Conservation (phyloP, 306 rosid genomes). For the Rubus parviflorus region DNA sequence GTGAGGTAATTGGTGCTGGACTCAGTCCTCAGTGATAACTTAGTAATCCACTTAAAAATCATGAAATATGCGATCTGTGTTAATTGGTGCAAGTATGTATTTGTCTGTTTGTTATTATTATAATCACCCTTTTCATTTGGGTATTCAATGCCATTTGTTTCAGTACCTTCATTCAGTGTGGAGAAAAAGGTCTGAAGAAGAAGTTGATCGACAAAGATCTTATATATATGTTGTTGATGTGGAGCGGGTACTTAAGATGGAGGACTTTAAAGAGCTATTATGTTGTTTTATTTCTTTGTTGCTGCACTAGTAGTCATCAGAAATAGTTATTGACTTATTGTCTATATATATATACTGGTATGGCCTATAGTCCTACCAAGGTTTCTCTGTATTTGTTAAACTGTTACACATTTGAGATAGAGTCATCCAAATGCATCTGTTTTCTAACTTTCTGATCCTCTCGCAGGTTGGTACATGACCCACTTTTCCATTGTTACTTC, state of each 20-base stretch:
- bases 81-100: background rate
- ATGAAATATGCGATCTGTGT: background rate
- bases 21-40: background rate
- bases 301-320: background rate
- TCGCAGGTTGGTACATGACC: conserved; percentile 70
- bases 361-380: background rate
- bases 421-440: conserved; percentile 2
- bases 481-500: no score
- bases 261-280: conserved; percentile 79
- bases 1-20: no score
- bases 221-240: conserved; percentile 58
- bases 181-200: conserved; percentile 84
- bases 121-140: conserved; percentile 5
- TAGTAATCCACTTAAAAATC: background rate
- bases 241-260: conserved; percentile 76
- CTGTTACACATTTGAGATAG: background rate
- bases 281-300: background rate
- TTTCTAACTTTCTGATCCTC: conserved; percentile 6
- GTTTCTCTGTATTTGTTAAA: background rate
- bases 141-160: conserved; percentile 16
- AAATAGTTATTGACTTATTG: background rate
- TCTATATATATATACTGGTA: background rate
- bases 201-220: conserved; percentile 66
- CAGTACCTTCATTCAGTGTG: conserved; percentile 65
- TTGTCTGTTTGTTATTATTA: background rate